Evolutionary conservation across 2,329 filamentous ascomycete genomes (phyloP).

Genomic region (Aspergillus transmontanensis): DNA sequence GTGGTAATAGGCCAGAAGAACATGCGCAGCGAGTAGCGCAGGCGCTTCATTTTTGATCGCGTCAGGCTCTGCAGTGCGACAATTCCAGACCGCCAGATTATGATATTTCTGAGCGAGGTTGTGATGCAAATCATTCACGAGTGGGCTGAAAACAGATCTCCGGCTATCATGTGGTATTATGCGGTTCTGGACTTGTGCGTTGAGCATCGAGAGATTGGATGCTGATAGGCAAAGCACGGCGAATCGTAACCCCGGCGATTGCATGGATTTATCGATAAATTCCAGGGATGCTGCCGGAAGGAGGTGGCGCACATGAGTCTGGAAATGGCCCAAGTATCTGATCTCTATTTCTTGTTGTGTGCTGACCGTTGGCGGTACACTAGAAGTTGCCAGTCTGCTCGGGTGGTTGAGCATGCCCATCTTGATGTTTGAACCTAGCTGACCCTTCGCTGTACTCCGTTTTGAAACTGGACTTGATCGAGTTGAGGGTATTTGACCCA

Average conservation of each 20-base stretch:
- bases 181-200: slow-evolving; percentile 12
- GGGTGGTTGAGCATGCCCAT: neutral
- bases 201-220: slow-evolving; percentile 20
- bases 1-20: slow-evolving; percentile 20
- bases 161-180: neutral
- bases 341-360: neutral
- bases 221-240: slow-evolving; percentile 18
- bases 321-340: slow-evolving; percentile 12
- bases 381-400: neutral
- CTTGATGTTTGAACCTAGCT: neutral
- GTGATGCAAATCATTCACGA: slow-evolving; percentile 8
- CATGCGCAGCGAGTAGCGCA: slow-evolving; percentile 2
- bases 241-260: neutral
- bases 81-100: slow-evolving; percentile 3
- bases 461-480: neutral
- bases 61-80: neutral
- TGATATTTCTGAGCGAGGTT: slow-evolving; percentile 9
- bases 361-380: neutral
- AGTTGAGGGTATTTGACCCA: neutral
- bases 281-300: slow-evolving; percentile 5
- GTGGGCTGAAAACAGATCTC: slow-evolving; percentile 8
- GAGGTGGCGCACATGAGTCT: slow-evolving; percentile 12
- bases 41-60: neutral
- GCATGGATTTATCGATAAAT: neutral
- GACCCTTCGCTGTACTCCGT: neutral